Evolutionary conservation across 805 yeast species (phyloP).

Genomic region (Kockiozyma suomiensis): DNA sequence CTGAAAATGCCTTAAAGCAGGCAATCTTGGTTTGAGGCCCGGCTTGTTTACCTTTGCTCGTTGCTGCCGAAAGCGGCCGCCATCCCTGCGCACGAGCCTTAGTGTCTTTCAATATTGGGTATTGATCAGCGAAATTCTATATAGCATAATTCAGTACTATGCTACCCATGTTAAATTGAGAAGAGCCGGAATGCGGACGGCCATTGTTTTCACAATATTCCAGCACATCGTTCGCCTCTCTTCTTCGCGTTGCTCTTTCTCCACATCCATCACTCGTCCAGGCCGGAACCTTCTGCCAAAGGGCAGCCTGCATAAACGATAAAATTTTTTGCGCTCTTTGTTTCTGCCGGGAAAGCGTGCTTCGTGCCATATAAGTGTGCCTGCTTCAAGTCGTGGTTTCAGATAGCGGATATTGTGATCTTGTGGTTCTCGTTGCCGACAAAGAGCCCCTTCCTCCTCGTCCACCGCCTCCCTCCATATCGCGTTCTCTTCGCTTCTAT

Average conservation of each 20-base stretch:
- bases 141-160: not conserved
- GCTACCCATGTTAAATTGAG: not conserved
- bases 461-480: not conserved
- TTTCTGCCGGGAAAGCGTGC: no score
- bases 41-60: not conserved
- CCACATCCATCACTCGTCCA: not conserved
- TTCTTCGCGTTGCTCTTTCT: not conserved
- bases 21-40: not conserved
- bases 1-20: no score
- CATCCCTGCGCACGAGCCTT: conserved; percentile 18
- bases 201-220: conserved; percentile 2
- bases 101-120: no score
- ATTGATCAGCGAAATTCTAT: not conserved
- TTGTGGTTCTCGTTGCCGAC: no score
- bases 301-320: no score
- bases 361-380: no score
- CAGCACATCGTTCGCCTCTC: not conserved
- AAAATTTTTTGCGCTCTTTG: no score
- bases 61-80: conserved; percentile 13
- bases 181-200: conserved; percentile 4
- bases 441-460: not conserved
- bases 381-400: not conserved
- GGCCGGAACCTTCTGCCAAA: no score
- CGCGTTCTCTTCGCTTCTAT: not conserved
- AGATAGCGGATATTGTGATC: not conserved